Evolutionary conservation across 2,329 filamentous ascomycete genomes (phyloP).

Genomic region (Arthrobotrys sphaeroides): DNA sequence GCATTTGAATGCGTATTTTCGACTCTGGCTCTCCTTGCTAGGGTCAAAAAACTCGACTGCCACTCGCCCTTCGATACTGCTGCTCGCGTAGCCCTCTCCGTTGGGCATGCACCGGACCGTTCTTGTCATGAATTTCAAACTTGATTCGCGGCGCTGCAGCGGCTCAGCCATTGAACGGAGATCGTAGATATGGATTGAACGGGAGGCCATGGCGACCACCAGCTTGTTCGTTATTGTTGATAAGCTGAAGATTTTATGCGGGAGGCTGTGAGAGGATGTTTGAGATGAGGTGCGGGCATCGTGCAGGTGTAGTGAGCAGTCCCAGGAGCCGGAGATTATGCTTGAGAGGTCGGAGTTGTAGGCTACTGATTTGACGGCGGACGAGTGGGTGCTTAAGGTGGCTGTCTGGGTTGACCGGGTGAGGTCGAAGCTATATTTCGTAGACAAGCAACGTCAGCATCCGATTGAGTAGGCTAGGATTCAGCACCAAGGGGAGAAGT

Average conservation of each 20-base stretch:
- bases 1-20: slow-evolving; percentile 99
- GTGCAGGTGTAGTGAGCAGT: slow-evolving; percentile 87
- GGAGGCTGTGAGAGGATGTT: slow-evolving; percentile 74
- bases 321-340: slow-evolving; percentile 92
- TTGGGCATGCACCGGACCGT: slow-evolving; percentile 96
- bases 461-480: too few species aligned
- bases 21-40: slow-evolving; percentile 81
- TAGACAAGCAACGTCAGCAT: background rate
- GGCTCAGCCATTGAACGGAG: slow-evolving; percentile 77
- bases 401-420: slow-evolving; percentile 71
- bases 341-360: slow-evolving; percentile 80
- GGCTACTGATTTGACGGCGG: slow-evolving; percentile 82
- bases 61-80: slow-evolving; percentile 91
- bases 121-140: slow-evolving; percentile 93
- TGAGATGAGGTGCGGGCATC: slow-evolving; percentile 68
- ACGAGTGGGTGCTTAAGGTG: slow-evolving; percentile 78
- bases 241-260: slow-evolving; percentile 91
- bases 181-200: slow-evolving; percentile 95
- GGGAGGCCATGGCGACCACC: slow-evolving; percentile 93
- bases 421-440: slow-evolving; percentile 71
- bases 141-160: slow-evolving; percentile 93
- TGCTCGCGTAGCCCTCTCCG: slow-evolving; percentile 90
- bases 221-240: slow-evolving; percentile 80
- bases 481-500: slow-evolving; percentile 56
- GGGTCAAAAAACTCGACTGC: slow-evolving; percentile 99